These are phyloP conservation scores for Leishmania gerbilli DNA, from an alignment of 208 protist genomes.

Conservation along the genomic window DNA sequence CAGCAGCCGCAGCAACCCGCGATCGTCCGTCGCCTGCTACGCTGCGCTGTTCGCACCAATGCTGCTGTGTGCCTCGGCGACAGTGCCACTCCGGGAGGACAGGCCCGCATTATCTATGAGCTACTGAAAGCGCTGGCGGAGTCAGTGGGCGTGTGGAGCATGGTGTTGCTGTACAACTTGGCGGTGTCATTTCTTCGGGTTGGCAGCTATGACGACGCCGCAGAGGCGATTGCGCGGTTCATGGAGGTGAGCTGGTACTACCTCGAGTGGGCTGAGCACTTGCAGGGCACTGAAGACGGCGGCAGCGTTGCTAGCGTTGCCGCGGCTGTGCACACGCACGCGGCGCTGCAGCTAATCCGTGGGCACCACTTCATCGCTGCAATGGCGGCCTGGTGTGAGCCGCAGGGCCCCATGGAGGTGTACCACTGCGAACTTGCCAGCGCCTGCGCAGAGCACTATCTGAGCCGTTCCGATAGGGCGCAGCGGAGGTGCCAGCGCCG, in stretches of 20 bases:
- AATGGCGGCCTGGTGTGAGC: slow-evolving; percentile 67
- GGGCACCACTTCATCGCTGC: slow-evolving; percentile 77
- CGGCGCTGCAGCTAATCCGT: slow-evolving; percentile 64
- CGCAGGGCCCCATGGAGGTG: slow-evolving; percentile 37
- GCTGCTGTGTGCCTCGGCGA: slow-evolving; percentile 28
- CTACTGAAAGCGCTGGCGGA: slow-evolving; percentile 56
- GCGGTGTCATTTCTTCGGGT: slow-evolving; percentile 49
- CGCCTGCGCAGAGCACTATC: slow-evolving; percentile 64
- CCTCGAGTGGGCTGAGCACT: slow-evolving; percentile 20
- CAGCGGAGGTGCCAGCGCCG: slow-evolving; percentile 44
- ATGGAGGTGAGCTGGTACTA: slow-evolving; percentile 64
- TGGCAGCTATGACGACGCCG: slow-evolving; percentile 73
- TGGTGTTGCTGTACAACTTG: slow-evolving; percentile 78
- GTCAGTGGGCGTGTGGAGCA: slow-evolving; percentile 48
- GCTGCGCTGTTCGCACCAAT: slow-evolving; percentile 28
- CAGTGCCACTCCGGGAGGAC: slow-evolving; percentile 14
- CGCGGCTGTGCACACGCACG: slow-evolving; percentile 9
- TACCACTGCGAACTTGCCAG: slow-evolving; percentile 81
- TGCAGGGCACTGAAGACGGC: background rate
- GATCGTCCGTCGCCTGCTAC: slow-evolving; percentile 14
- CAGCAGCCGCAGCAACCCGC: background rate
- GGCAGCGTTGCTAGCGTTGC: background rate
- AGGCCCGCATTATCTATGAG: slow-evolving; percentile 21
- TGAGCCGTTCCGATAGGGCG: slow-evolving; percentile 19
- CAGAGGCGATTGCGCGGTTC: slow-evolving; percentile 72